Conservation (phyloP, 129 eudicot genomes). For the Saussurea involucrata region DNA sequence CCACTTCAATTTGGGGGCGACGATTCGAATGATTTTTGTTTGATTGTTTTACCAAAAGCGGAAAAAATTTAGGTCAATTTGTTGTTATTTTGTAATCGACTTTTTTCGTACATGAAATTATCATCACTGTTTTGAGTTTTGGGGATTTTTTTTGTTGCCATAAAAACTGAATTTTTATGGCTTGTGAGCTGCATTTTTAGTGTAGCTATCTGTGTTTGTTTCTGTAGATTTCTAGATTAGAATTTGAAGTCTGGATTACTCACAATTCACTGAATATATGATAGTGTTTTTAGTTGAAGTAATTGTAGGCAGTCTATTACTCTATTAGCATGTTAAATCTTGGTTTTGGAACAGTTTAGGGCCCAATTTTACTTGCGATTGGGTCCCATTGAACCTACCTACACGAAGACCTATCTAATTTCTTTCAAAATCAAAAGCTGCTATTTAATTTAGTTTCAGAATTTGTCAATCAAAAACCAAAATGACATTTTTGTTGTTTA, state of each 20-base stretch:
- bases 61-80: background rate
- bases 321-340: too few species aligned
- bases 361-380: too few species aligned
- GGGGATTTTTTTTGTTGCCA: background rate
- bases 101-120: slow-evolving; percentile 5
- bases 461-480: too few species aligned
- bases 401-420: too few species aligned
- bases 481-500: too few species aligned
- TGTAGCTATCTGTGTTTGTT: background rate
- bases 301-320: background rate
- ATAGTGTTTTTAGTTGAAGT: slow-evolving; percentile 1
- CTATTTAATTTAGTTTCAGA: too few species aligned
- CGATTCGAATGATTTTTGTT: slow-evolving; percentile 7
- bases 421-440: too few species aligned
- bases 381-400: too few species aligned
- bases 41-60: slow-evolving; percentile 21
- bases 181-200: background rate
- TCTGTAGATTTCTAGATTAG: background rate
- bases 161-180: background rate
- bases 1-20: slow-evolving; percentile 19
- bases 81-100: slow-evolving; percentile 19
- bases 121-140: background rate
- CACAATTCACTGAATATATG: background rate
- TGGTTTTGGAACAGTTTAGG: too few species aligned
- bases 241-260: background rate